Evolutionary conservation across 768 basidiomycete species (phyloP).

Genomic region (Termitomyces sp.): DNA sequence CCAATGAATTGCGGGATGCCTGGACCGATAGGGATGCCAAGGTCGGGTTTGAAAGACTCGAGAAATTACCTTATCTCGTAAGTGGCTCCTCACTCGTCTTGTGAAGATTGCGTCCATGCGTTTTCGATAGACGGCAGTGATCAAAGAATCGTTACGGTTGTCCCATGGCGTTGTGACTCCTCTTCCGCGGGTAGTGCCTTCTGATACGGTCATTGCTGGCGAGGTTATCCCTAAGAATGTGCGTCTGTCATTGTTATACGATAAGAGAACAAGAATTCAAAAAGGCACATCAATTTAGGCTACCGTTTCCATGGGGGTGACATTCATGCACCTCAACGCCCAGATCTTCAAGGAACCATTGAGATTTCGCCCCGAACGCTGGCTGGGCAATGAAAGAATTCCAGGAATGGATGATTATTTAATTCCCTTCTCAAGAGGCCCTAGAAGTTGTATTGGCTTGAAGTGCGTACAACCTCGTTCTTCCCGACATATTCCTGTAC

Average conservation of each 20-base stretch:
- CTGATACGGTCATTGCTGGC: neutral
- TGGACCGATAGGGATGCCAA: slow-evolving; percentile 36
- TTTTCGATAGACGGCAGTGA: neutral
- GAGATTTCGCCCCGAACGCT: neutral
- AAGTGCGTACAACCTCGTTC: neutral
- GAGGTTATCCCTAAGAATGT: neutral
- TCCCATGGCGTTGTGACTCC: neutral
- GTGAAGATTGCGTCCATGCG: neutral
- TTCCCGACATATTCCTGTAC: neutral
- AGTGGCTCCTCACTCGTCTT: neutral
- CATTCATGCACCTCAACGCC: neutral
- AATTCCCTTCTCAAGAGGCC: neutral
- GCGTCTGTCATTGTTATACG: neutral
- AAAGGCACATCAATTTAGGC: neutral
- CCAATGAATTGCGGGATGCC: slow-evolving; percentile 27
- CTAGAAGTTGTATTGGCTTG: neutral
- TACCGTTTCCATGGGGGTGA: neutral
- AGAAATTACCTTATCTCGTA: neutral
- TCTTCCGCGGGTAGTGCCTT: neutral
- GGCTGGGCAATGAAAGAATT: neutral
- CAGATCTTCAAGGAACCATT: neutral
- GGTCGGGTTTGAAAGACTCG: neutral
- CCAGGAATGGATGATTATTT: neutral
- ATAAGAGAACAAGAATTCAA: neutral
- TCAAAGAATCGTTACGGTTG: neutral